A percentile compares a stretch with the other conserved stretches of the same genome.
phyloP scores from a whole-genome alignment of 371 early-diverging fungal species.

The Syncephalastrum monosporum region DNA sequence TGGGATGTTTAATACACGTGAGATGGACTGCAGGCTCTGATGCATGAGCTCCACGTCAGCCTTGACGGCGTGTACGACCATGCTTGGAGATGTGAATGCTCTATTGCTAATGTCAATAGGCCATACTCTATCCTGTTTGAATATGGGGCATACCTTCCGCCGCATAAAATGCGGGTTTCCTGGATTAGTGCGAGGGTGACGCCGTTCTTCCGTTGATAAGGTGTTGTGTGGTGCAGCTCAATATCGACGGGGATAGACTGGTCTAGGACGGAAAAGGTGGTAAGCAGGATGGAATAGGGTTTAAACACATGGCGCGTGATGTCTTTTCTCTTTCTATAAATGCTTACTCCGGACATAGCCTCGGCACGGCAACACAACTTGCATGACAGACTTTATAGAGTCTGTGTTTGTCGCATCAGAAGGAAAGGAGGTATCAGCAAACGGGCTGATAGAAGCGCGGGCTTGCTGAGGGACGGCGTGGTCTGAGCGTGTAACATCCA shows the following conservation, averaged over 20 bases:
- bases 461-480: constrained; percentile 9
- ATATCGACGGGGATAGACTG: constrained; percentile 16
- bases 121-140: too few relatives aligned
- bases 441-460: neutral
- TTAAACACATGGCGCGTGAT: neutral
- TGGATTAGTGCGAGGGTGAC: constrained; percentile 15
- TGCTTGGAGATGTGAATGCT: constrained; percentile 9
- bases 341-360: constrained; percentile 17
- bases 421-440: neutral
- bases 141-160: constrained; percentile 13
- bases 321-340: neutral
- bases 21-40: constrained; percentile 12
- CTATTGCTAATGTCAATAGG: neutral
- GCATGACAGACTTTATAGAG: neutral
- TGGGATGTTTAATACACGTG: constrained; percentile 14
- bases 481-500: constrained; percentile 5
- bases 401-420: too few relatives aligned
- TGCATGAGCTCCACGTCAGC: constrained; percentile 13
- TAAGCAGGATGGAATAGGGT: neutral
- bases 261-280: constrained; percentile 8
- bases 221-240: constrained; percentile 13
- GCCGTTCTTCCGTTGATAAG: constrained; percentile 6
- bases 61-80: constrained; percentile 12
- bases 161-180: constrained; percentile 9
- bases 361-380: constrained; percentile 7